Percentiles rank a stretch among this genome's conserved stretches.
These are phyloP conservation scores for Suhomyces yuchorum DNA, from an alignment of 1,139 yeast species.

Conservation along the genomic window DNA sequence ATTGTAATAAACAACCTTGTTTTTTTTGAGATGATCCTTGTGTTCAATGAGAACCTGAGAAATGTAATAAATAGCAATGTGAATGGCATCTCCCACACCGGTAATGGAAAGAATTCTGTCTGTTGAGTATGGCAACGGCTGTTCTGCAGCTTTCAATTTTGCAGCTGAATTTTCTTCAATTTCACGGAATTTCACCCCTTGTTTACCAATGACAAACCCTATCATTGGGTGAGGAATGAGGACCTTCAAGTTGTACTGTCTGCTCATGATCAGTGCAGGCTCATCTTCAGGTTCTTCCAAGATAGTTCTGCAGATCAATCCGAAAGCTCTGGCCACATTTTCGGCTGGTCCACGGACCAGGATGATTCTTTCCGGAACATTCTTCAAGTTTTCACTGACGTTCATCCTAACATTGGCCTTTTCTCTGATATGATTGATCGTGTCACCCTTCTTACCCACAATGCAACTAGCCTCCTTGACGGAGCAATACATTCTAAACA, in stretches of 20 bases:
- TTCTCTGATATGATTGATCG: conserved; percentile 65
- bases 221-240: conserved; percentile 79
- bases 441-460: conserved; percentile 80
- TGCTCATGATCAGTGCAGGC: conserved; percentile 58
- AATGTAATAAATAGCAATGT: conserved; percentile 77
- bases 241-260: conserved; percentile 58
- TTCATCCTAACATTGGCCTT: conserved; percentile 67
- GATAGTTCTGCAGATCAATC: conserved; percentile 67
- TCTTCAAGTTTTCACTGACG: conserved; percentile 76
- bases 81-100: conserved; percentile 88
- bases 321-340: conserved; percentile 81
- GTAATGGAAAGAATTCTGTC: conserved; percentile 72
- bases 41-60: conserved; percentile 68
- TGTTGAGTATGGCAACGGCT: conserved; percentile 74
- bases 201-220: conserved; percentile 83
- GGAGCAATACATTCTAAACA: conserved; percentile 71
- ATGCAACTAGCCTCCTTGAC: conserved; percentile 76
- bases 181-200: conserved; percentile 73
- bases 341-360: conserved; percentile 78
- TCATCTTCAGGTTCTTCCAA: conserved; percentile 68
- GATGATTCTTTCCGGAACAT: conserved; percentile 75
- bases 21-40: conserved; percentile 52
- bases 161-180: conserved; percentile 87
- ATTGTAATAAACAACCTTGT: conserved; percentile 61
- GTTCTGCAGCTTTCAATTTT: conserved; percentile 73